Evolutionary conservation across 1,139 yeast genomes (phyloP).

Genomic region (Scheffersomyces parashehatae): DNA sequence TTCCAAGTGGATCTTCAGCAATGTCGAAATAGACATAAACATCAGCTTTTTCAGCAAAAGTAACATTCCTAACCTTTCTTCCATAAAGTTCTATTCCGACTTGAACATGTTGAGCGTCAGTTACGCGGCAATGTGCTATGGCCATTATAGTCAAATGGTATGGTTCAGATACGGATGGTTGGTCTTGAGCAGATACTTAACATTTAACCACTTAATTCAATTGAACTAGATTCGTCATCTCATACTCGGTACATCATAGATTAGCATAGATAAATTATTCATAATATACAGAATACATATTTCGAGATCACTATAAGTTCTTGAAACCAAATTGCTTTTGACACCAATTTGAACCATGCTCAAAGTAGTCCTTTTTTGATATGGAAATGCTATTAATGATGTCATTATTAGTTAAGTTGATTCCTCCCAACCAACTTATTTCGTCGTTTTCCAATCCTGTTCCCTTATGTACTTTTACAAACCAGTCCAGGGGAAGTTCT

Average conservation of each 20-base stretch:
- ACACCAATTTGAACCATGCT: constrained; percentile 82
- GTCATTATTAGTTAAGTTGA: constrained; percentile 52
- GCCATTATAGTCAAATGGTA: constrained; percentile 87
- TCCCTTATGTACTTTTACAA: constrained; percentile 43
- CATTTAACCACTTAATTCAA: constrained; percentile 63
- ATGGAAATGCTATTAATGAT: constrained; percentile 58
- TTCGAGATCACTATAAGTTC: constrained; percentile 21
- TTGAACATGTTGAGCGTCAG: constrained; percentile 60
- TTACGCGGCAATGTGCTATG: constrained; percentile 76
- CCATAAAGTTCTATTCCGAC: constrained; percentile 50
- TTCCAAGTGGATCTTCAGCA: constrained; percentile 31
- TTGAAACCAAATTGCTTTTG: constrained; percentile 73
- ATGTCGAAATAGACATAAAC: constrained; percentile 38
- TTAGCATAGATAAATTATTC: constrained; percentile 1
- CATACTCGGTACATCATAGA: not conserved
- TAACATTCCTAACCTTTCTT: constrained; percentile 14
- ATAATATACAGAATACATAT: constrained; percentile 1
- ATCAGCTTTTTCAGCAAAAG: constrained; percentile 39
- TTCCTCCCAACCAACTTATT: constrained; percentile 45
- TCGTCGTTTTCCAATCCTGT: constrained; percentile 20
- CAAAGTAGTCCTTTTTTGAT: constrained; percentile 77
- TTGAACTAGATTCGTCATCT: constrained; percentile 2
- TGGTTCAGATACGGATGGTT: constrained; percentile 97
- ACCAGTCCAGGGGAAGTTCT: constrained; percentile 70
- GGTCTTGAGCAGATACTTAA: constrained; percentile 70